Percentiles rank a stretch among this genome's conserved stretches.
phyloP scores from a whole-genome alignment of 2,329 filamentous ascomycete genomes.

The Microcyclospora pomicola region DNA sequence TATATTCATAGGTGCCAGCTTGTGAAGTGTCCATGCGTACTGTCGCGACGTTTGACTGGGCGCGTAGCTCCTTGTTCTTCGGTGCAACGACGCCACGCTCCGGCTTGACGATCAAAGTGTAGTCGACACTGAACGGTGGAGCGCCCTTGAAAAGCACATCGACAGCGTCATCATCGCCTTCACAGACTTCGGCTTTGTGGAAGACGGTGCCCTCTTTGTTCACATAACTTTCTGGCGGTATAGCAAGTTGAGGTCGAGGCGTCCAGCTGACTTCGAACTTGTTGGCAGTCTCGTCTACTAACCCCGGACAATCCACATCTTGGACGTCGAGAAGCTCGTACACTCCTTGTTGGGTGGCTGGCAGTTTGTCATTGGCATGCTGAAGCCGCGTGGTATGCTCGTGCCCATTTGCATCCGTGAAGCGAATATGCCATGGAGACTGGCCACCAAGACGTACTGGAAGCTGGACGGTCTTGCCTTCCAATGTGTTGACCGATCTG shows the following conservation, averaged over 20 bases:
- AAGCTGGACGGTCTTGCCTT: conserved; percentile 58
- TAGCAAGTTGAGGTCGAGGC: conserved; percentile 55
- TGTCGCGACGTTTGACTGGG: conserved; percentile 59
- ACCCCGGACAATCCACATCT: conserved; percentile 71
- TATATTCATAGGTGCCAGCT: conserved; percentile 74
- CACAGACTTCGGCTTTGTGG: conserved; percentile 71
- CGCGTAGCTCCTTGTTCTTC: conserved; percentile 59
- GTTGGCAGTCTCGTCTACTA: conserved; percentile 59
- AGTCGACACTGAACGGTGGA: conserved; percentile 70
- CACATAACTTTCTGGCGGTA: conserved; percentile 50
- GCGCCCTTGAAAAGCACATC: conserved; percentile 66
- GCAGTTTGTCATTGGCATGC: conserved; percentile 19
- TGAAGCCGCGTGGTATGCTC: conserved; percentile 28
- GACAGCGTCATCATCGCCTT: conserved; percentile 83
- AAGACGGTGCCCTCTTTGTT: conserved; percentile 40
- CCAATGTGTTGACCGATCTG: conserved; percentile 58
- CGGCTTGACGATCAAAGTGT: conserved; percentile 62
- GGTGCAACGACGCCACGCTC: conserved; percentile 44
- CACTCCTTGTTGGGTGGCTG: conserved; percentile 37
- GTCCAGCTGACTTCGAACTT: conserved; percentile 77
- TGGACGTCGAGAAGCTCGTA: conserved; percentile 69
- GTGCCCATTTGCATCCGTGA: conserved; percentile 35
- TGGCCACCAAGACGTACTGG: conserved; percentile 78
- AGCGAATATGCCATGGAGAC: conserved; percentile 68
- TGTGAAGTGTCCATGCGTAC: conserved; percentile 76